A percentile compares a stretch with the other conserved stretches of the same genome.
Evolutionary conservation across 257 asterid species (phyloP).

Genomic region (Oldenlandia corymbosa): DNA sequence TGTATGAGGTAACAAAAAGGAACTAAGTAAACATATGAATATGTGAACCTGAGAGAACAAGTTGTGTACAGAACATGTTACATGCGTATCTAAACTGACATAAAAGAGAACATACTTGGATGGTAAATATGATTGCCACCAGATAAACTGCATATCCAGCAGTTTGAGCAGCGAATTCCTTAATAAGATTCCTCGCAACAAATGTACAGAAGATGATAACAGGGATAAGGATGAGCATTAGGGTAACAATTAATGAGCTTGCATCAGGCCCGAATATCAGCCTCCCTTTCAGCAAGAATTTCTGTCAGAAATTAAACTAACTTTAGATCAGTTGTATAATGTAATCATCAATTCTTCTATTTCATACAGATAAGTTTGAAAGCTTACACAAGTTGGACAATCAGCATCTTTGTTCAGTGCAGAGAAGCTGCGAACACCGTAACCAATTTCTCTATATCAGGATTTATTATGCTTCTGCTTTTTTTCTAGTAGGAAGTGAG

Average conservation of each 20-base stretch:
- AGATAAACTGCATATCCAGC: constrained; percentile 37
- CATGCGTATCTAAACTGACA: no score
- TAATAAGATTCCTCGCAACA: constrained; percentile 45
- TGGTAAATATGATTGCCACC: constrained; percentile 38
- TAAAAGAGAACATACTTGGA: constrained; percentile 45
- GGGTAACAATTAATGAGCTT: constrained; percentile 49
- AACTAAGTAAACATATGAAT: neutral
- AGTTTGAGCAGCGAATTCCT: constrained; percentile 25
- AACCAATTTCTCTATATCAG: neutral
- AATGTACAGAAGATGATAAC: constrained; percentile 47
- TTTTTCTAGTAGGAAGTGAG: no score
- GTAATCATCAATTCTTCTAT: neutral
- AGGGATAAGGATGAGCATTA: constrained; percentile 56
- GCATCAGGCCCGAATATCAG: constrained; percentile 75
- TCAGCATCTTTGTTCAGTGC: neutral
- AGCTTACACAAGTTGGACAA: neutral
- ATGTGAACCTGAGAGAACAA: neutral
- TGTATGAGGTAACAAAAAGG: neutral
- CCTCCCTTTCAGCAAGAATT: constrained; percentile 59
- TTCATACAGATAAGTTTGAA: neutral
- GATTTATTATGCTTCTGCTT: no score
- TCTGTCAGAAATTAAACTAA: constrained; percentile 36
- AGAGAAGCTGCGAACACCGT: neutral
- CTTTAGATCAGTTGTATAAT: neutral
- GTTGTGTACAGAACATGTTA: neutral